These are phyloP conservation scores for Nigrospora oryzae DNA, from an alignment of 2,329 filamentous ascomycete genomes.

Conservation along the genomic window DNA sequence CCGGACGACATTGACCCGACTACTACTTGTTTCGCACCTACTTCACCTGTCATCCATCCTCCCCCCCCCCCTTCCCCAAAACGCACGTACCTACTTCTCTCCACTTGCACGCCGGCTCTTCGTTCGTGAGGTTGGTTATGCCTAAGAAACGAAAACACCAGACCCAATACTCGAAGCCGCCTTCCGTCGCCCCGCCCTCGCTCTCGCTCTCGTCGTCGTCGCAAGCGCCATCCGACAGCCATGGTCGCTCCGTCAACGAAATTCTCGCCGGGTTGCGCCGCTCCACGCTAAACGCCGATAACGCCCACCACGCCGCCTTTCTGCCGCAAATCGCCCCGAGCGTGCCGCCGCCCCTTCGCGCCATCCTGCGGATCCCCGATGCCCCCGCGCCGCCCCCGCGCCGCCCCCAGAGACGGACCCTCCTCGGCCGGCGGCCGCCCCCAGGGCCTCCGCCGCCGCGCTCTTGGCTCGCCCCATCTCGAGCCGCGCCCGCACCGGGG, in stretches of 20 bases:
- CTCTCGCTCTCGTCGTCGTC: slow-evolving; percentile 28
- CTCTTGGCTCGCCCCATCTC: slow-evolving; percentile 41
- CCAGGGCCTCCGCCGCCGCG: slow-evolving; percentile 51
- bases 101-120: neutral
- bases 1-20: no score
- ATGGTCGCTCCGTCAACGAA: slow-evolving; percentile 47
- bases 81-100: no score
- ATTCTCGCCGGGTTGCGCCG: slow-evolving; percentile 49
- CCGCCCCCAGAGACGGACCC: slow-evolving; percentile 33
- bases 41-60: no score
- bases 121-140: slow-evolving; percentile 30
- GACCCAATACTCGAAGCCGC: slow-evolving; percentile 47
- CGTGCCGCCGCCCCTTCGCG: slow-evolving; percentile 49
- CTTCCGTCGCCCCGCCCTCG: slow-evolving; percentile 43
- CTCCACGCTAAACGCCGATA: slow-evolving; percentile 23
- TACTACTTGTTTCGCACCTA: no score
- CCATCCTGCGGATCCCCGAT: slow-evolving; percentile 51
- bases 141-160: slow-evolving; percentile 53
- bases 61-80: no score
- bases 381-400: slow-evolving; percentile 43
- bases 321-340: slow-evolving; percentile 31
- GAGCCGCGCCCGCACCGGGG: slow-evolving; percentile 16
- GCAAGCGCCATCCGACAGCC: slow-evolving; percentile 15
- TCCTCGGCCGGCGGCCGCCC: slow-evolving; percentile 40
- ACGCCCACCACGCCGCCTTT: slow-evolving; percentile 16